Evolutionary conservation across 176 grass and related monocot genomes (phyloP).

Genomic region (Triticum urartu): DNA sequence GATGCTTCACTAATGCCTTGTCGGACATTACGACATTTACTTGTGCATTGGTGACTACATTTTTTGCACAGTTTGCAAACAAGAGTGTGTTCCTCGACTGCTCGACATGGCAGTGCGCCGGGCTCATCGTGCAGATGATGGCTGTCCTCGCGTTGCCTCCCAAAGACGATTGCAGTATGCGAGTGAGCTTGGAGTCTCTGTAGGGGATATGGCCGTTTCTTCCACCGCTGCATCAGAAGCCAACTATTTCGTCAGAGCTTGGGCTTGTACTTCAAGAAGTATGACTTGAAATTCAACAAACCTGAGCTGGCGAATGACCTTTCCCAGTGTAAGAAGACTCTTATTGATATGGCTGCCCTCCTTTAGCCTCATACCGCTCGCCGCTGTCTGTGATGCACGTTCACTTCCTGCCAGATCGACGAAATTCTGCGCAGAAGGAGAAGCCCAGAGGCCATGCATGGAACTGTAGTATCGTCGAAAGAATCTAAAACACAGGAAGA

Average conservation of each 20-base stretch:
- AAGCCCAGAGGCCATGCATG: neutral
- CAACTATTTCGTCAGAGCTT: neutral
- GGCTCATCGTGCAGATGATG: constrained; percentile 96
- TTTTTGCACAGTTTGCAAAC: constrained; percentile 83
- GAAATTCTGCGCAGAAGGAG: constrained; percentile 59
- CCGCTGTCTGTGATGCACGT: constrained; percentile 73
- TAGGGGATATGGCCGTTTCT: constrained; percentile 85
- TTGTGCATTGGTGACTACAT: constrained; percentile 70
- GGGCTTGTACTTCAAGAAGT: neutral
- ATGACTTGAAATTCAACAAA: constrained; percentile 23
- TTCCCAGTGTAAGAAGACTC: constrained; percentile 87
- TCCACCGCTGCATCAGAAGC: constrained; percentile 55
- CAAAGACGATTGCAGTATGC: constrained; percentile 78
- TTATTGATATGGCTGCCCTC: constrained; percentile 95
- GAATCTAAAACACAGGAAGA: neutral
- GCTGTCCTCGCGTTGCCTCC: constrained; percentile 88
- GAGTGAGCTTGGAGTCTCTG: constrained; percentile 90
- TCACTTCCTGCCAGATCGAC: constrained; percentile 97
- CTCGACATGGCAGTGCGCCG: constrained; percentile 66
- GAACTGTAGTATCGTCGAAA: neutral
- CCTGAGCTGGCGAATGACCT: constrained; percentile 96
- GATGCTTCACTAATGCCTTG: constrained; percentile 82
- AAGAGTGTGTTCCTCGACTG: constrained; percentile 89
- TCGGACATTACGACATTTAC: constrained; percentile 93
- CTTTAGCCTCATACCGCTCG: constrained; percentile 68